Conservation (phyloP, 2,329 filamentous ascomycete species). For the Alternaria arbusti region DNA sequence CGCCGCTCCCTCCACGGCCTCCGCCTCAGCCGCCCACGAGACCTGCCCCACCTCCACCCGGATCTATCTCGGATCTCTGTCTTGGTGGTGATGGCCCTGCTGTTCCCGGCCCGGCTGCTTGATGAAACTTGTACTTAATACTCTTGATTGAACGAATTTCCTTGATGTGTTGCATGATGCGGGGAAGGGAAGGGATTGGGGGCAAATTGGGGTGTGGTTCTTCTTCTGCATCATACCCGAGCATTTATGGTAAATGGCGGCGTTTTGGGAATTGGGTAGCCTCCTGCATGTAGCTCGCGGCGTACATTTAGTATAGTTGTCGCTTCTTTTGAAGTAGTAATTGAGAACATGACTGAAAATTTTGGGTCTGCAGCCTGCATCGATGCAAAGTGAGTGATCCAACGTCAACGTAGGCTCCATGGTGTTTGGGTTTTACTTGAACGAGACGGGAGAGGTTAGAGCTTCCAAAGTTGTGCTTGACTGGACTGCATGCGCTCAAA, state of each 20-base stretch:
- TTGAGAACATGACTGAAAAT: neutral
- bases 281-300: neutral
- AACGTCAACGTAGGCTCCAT: neutral
- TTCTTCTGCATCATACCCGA: conserved; percentile 3
- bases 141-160: neutral
- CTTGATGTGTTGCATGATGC: neutral
- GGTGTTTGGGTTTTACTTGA: fast-evolving
- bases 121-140: neutral
- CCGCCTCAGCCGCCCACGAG: neutral
- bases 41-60: neutral
- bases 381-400: too few species aligned
- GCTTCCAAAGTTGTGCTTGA: neutral
- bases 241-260: neutral
- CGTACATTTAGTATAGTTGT: neutral
- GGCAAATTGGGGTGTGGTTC: neutral
- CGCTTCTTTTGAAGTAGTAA: neutral
- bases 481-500: neutral
- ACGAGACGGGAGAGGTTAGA: neutral
- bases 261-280: neutral
- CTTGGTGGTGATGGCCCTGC: neutral
- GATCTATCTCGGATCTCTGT: neutral
- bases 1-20: neutral
- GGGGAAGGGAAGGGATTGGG: neutral
- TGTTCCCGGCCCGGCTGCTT: neutral
- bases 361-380: neutral